Conservation (phyloP, 2,329 filamentous ascomycete genomes). For the Talaromyces pinophilus region DNA sequence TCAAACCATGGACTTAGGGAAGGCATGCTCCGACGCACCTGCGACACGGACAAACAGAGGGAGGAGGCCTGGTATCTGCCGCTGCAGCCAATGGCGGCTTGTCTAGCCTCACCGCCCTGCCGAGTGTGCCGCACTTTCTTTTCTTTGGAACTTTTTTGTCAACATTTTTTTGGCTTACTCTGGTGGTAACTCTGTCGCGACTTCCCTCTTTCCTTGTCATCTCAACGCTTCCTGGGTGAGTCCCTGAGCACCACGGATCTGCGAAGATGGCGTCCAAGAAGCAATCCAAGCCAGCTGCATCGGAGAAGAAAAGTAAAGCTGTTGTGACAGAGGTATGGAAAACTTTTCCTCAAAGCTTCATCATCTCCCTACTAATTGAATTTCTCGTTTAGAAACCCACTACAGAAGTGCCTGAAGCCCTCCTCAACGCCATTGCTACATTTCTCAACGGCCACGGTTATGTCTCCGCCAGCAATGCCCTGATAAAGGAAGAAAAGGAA, state of each 20-base stretch:
- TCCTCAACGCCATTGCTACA: constrained; percentile 66
- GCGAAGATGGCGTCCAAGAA: constrained; percentile 33
- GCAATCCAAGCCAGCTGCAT: constrained; percentile 28
- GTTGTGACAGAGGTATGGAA: constrained; percentile 16
- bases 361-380: neutral
- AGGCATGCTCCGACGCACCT: constrained; percentile 5
- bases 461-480: constrained; percentile 60
- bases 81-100: constrained; percentile 3
- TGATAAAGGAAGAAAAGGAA: constrained; percentile 61
- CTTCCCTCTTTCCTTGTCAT: neutral
- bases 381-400: neutral
- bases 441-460: constrained; percentile 71
- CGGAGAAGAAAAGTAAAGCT: constrained; percentile 28
- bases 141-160: constrained; percentile 16
- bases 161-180: neutral
- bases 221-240: neutral
- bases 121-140: constrained; percentile 20
- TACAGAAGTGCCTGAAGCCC: constrained; percentile 25
- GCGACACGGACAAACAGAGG: neutral
- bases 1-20: neutral
- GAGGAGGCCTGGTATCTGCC: neutral
- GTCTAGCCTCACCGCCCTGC: constrained; percentile 19
- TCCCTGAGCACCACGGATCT: neutral
- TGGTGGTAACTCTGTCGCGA: neutral
- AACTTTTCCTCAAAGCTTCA: neutral